Evolutionary conservation across 129 eudicot genomes (phyloP).

Genomic region (Ambrosia artemisiifolia): DNA sequence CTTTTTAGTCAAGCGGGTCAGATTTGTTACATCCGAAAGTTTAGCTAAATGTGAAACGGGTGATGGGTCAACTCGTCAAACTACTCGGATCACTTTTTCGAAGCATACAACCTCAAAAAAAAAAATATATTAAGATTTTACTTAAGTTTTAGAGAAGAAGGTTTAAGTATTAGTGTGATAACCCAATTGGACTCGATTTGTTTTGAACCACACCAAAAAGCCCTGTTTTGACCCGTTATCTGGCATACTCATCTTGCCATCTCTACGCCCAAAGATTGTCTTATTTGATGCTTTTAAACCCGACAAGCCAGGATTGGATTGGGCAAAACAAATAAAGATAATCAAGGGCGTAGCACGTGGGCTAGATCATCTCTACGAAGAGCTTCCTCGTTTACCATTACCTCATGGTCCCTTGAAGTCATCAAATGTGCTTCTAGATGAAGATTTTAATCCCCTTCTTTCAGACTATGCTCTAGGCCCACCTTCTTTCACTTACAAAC

Average conservation of each 20-base stretch:
- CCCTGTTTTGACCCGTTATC: not conserved
- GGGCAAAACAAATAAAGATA: slow-evolving; percentile 57
- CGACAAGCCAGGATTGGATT: slow-evolving; percentile 45
- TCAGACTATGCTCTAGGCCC: slow-evolving; percentile 52
- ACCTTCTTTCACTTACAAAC: too few species aligned
- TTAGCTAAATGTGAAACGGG: too few species aligned
- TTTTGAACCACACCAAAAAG: not conserved
- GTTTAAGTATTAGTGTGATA: too few species aligned
- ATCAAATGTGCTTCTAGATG: slow-evolving; percentile 50
- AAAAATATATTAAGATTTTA: too few species aligned
- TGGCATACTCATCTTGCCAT: not conserved
- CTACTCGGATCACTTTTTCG: too few species aligned
- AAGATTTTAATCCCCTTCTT: slow-evolving; percentile 35
- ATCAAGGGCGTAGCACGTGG: slow-evolving; percentile 66
- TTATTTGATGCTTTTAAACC: not conserved
- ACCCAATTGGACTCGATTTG: not conserved
- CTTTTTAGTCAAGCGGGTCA: too few species aligned
- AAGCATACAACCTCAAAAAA: too few species aligned
- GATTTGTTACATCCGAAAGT: too few species aligned
- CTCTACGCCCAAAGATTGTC: not conserved
- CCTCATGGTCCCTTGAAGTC: slow-evolving; percentile 79
- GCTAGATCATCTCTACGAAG: slow-evolving; percentile 43
- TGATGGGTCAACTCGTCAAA: too few species aligned
- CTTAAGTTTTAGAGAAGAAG: not conserved
- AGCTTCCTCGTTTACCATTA: slow-evolving; percentile 39